These are phyloP conservation scores for Raphidocelis subcapitata DNA, from an alignment of 139 green algal genomes.

Conservation along the genomic window DNA sequence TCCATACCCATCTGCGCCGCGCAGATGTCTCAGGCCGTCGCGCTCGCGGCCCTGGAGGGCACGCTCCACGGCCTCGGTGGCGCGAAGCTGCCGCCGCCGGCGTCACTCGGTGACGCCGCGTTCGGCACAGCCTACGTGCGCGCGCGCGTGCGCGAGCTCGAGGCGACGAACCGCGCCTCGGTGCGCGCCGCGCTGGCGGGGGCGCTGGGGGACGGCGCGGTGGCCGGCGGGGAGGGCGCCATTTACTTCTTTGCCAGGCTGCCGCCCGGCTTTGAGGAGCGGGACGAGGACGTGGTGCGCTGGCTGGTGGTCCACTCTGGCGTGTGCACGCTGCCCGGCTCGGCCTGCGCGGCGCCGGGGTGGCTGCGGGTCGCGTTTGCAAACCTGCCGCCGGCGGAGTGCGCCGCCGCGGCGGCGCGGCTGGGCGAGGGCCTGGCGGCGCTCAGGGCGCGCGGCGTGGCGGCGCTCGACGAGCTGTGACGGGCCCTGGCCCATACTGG, in stretches of 20 bases:
- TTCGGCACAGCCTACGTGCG: too few relatives aligned
- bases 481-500: too few relatives aligned
- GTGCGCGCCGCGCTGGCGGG: too few relatives aligned
- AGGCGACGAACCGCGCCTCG: too few relatives aligned
- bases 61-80: not conserved
- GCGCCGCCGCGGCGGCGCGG: constrained; percentile 53
- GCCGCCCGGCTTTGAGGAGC: too few relatives aligned
- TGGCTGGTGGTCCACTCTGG: constrained; percentile 78
- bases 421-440: constrained; percentile 69
- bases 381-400: constrained; percentile 68
- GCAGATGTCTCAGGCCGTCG: constrained; percentile 69
- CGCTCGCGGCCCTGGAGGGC: constrained; percentile 54
- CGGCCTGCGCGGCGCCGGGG: constrained; percentile 58
- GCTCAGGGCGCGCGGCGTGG: constrained; percentile 36
- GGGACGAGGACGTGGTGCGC: too few relatives aligned
- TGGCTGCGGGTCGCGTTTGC: constrained; percentile 70
- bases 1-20: constrained; percentile 88
- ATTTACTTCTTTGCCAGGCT: too few relatives aligned
- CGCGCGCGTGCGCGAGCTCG: too few relatives aligned
- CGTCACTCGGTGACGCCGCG: too few relatives aligned
- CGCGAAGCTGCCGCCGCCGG: constrained; percentile 3
- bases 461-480: constrained; percentile 1
- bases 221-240: too few relatives aligned
- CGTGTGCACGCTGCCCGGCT: constrained; percentile 87
- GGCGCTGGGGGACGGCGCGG: too few relatives aligned